phyloP scores from a whole-genome alignment of 768 basidiomycete species.

The Scleroderma bovista region DNA sequence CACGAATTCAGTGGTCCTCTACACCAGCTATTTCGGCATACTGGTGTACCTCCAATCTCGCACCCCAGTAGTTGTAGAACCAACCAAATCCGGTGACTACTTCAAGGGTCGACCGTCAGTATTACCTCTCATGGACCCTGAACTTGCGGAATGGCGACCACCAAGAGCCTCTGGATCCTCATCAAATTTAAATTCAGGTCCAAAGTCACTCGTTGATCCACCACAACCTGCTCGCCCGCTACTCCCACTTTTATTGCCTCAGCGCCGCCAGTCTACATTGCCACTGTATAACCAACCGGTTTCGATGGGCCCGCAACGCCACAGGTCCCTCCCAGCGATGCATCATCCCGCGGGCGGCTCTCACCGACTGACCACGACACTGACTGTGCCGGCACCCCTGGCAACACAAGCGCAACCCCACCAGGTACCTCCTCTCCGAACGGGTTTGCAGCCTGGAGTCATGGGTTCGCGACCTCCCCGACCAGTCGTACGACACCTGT shows the following conservation, averaged over 20 bases:
- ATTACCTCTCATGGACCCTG: constrained; percentile 16
- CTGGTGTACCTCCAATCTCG: constrained; percentile 33
- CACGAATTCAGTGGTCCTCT: constrained; percentile 34
- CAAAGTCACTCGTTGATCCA: neutral
- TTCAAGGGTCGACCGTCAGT: constrained; percentile 3
- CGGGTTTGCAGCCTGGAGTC: neutral
- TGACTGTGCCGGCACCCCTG: constrained; percentile 3
- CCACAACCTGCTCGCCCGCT: neutral
- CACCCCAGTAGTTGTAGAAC: constrained; percentile 14
- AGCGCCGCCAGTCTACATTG: constrained; percentile 1
- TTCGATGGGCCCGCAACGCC: constrained; percentile 7
- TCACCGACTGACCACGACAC: neutral
- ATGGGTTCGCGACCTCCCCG: neutral
- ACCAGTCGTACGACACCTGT: constrained; percentile 12
- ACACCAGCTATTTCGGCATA: constrained; percentile 36
- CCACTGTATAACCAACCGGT: constrained; percentile 1
- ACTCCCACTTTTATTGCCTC: constrained; percentile 9
- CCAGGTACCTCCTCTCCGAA: neutral
- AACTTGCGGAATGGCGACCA: constrained; percentile 8
- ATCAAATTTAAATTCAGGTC: neutral
- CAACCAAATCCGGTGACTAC: neutral
- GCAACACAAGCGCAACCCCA: neutral
- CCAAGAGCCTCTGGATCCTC: constrained; percentile 2
- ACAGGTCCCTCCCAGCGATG: constrained; percentile 19
- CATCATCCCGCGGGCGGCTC: constrained; percentile 4